Percentiles rank a stretch among this genome's conserved stretches.
phyloP scores from a whole-genome alignment of 2,329 filamentous ascomycete genomes.

The Zasmidium citrigriseum region DNA sequence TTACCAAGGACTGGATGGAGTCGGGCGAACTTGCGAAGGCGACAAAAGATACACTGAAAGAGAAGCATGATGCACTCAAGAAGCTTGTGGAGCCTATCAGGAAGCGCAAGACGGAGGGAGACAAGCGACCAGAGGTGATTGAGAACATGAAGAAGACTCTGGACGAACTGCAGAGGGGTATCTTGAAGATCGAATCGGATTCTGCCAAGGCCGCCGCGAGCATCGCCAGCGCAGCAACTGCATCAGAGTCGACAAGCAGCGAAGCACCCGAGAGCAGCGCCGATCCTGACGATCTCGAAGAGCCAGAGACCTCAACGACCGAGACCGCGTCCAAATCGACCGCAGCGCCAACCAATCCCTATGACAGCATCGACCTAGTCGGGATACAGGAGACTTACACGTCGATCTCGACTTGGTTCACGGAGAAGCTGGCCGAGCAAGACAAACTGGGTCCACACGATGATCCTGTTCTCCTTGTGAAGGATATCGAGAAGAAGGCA shows the following conservation, averaged over 20 bases:
- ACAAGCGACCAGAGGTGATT: conserved; percentile 70
- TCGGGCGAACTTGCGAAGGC: conserved; percentile 70
- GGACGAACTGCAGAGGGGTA: conserved; percentile 68
- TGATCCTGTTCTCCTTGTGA: conserved; percentile 71
- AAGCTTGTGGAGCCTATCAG: conserved; percentile 76
- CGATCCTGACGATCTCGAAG: conserved; percentile 76
- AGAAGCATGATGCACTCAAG: conserved; percentile 74
- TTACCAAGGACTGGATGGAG: conserved; percentile 87
- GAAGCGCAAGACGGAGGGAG: conserved; percentile 70
- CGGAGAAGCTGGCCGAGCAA: conserved; percentile 69
- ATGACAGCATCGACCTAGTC: conserved; percentile 71
- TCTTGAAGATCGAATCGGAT: conserved; percentile 68
- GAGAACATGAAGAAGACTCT: conserved; percentile 69
- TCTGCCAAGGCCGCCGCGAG: conserved; percentile 61
- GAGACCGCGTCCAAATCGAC: conserved; percentile 40
- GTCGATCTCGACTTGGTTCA: conserved; percentile 71
- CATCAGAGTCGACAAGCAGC: conserved; percentile 48
- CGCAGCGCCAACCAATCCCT: conserved; percentile 57
- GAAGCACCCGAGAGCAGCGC: conserved; percentile 32
- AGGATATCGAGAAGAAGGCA: conserved; percentile 69
- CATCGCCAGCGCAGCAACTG: conserved; percentile 38
- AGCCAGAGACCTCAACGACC: conserved; percentile 57
- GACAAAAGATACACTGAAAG: conserved; percentile 70
- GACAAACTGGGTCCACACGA: conserved; percentile 68
- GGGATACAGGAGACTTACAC: conserved; percentile 64